These are phyloP conservation scores for Canariomyces notabilis DNA, from an alignment of 2,329 filamentous ascomycete genomes.

Conservation along the genomic window DNA sequence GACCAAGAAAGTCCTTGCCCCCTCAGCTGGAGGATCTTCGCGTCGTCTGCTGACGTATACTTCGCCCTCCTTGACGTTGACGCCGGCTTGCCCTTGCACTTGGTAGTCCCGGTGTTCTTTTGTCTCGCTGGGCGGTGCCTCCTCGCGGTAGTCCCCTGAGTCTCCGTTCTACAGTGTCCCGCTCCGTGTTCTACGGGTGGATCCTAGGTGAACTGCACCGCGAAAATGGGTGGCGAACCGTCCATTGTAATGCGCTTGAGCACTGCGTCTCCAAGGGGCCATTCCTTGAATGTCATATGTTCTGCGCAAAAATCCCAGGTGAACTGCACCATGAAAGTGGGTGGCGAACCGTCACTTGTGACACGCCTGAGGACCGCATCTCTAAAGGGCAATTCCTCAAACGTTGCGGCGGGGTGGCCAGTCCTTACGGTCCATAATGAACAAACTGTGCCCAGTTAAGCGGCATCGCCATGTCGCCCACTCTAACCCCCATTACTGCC, in stretches of 20 bases:
- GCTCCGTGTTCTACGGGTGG: not conserved
- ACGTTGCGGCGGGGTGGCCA: constrained; percentile 1
- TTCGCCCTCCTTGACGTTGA: not conserved
- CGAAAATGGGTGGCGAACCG: constrained; percentile 14
- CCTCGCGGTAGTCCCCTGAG: not conserved
- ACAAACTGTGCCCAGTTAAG: no score
- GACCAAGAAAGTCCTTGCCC: constrained; percentile 5
- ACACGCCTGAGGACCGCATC: no score
- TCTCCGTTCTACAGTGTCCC: not conserved
- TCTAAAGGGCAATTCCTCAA: no score
- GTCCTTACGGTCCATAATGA: no score
- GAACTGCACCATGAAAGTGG: no score
- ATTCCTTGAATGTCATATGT: constrained; percentile 7
- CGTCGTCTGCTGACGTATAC: constrained; percentile 1
- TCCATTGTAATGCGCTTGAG: constrained; percentile 10
- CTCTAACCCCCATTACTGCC: no score
- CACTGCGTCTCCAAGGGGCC: constrained; percentile 7
- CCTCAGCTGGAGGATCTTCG: constrained; percentile 5
- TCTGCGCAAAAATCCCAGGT: no score
- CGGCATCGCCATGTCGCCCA: no score
- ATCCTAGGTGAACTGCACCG: constrained; percentile 5
- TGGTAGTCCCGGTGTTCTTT: not conserved
- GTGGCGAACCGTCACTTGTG: no score
- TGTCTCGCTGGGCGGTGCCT: not conserved
- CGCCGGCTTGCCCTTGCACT: not conserved